Conservation (phyloP, 2,329 filamentous ascomycete genomes). For the Penicillium olsonii region DNA sequence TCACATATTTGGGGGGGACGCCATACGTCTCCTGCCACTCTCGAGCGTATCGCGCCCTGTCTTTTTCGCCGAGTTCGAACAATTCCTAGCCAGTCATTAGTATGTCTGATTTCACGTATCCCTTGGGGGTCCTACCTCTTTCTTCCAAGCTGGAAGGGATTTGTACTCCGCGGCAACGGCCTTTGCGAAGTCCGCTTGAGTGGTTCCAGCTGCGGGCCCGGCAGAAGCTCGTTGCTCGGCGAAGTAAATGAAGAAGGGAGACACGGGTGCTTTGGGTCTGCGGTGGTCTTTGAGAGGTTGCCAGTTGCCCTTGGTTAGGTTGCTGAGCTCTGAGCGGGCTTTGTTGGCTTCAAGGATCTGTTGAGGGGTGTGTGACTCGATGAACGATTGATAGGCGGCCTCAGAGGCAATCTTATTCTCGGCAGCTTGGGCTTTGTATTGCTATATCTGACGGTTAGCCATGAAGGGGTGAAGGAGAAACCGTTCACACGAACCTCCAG, state of each 20-base stretch:
- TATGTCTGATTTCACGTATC: not conserved
- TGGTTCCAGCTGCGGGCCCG: constrained; percentile 55
- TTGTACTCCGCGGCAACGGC: constrained; percentile 29
- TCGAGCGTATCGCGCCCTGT: no score
- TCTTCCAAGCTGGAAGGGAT: constrained; percentile 33
- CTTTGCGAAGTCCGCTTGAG: constrained; percentile 36
- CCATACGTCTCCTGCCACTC: no score
- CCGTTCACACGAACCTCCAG: constrained; percentile 21
- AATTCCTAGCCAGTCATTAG: constrained; percentile 11
- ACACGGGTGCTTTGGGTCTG: constrained; percentile 45
- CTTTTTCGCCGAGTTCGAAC: no score
- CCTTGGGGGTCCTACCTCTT: constrained; percentile 33
- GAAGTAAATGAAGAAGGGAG: constrained; percentile 48
- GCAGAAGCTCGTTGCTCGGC: constrained; percentile 48
- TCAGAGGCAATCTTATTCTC: constrained; percentile 48
- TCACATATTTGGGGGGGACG: no score
- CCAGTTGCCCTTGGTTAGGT: constrained; percentile 22
- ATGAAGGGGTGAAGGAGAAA: not conserved
- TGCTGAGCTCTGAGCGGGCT: constrained; percentile 50
- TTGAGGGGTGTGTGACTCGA: constrained; percentile 56
- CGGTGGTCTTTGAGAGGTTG: constrained; percentile 55
- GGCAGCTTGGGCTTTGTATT: constrained; percentile 54
- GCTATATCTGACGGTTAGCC: constrained; percentile 41
- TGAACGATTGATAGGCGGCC: constrained; percentile 54
- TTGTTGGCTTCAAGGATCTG: constrained; percentile 62